Percentiles rank a stretch among this genome's conserved stretches.
These are phyloP conservation scores for Melanomma pulvis-pyrius DNA, from an alignment of 495 filamentous ascomycete genomes.

Conservation along the genomic window DNA sequence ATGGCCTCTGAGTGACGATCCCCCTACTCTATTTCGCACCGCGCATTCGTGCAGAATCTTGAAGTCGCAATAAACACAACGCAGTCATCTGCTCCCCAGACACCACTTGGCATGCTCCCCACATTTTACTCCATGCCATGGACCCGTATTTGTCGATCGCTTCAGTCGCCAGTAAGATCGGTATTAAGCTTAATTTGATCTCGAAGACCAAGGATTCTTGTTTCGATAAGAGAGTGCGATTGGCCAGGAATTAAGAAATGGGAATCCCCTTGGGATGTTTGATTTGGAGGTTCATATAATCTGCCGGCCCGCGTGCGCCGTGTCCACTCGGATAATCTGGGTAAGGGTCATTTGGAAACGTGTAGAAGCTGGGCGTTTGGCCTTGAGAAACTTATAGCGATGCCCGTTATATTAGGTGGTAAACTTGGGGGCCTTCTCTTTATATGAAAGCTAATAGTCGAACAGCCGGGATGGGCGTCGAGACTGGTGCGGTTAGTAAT, in stretches of 20 bases:
- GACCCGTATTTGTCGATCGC: constrained; percentile 26
- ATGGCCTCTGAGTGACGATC: constrained; percentile 12
- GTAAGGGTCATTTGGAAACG: neutral
- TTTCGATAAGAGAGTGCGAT: constrained; percentile 6
- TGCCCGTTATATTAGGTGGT: constrained; percentile 6
- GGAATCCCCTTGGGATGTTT: neutral
- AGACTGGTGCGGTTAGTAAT: constrained; percentile 19
- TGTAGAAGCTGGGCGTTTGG: constrained; percentile 8
- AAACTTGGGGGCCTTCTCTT: constrained; percentile 5
- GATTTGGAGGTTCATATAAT: constrained; percentile 28
- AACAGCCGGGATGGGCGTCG: constrained; percentile 7
- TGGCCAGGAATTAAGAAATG: constrained; percentile 10
- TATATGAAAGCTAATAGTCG: constrained; percentile 1
- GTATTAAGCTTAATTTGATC: constrained; percentile 1
- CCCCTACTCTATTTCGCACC: constrained; percentile 18
- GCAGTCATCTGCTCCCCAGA: constrained; percentile 26
- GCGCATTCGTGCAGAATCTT: constrained; percentile 25
- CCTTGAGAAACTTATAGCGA: constrained; percentile 4
- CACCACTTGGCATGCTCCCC: constrained; percentile 27
- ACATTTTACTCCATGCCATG: constrained; percentile 14
- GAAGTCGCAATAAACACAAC: constrained; percentile 17
- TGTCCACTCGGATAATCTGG: constrained; percentile 10
- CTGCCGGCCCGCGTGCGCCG: constrained; percentile 26
- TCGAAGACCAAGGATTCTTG: neutral
- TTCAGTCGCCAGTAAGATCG: constrained; percentile 20